Percentiles rank a stretch among this genome's conserved stretches.
These are phyloP conservation scores for Boletus rubescentipes DNA, from an alignment of 768 basidiomycete species.

Conservation along the genomic window DNA sequence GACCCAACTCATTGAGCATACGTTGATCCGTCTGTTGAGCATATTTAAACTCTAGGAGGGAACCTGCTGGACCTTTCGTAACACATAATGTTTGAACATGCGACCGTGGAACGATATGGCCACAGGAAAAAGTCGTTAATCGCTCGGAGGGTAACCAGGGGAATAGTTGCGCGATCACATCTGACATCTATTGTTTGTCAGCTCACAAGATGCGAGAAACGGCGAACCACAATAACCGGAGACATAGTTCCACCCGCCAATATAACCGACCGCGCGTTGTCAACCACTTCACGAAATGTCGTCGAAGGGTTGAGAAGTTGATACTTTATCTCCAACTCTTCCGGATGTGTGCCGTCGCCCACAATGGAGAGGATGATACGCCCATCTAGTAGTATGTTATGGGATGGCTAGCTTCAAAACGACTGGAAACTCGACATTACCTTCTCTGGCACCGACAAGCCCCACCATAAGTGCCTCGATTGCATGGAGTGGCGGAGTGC, in stretches of 20 bases:
- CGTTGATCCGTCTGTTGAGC: slow-evolving; percentile 63
- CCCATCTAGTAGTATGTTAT: slow-evolving; percentile 55
- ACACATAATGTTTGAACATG: slow-evolving; percentile 79
- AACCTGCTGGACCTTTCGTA: slow-evolving; percentile 70
- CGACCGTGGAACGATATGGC: slow-evolving; percentile 82
- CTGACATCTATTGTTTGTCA: slow-evolving; percentile 64
- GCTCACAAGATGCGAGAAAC: background rate
- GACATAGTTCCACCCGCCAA: slow-evolving; percentile 98
- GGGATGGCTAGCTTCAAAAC: background rate
- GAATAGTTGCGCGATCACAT: slow-evolving; percentile 81
- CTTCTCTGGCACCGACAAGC: slow-evolving; percentile 75
- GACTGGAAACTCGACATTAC: slow-evolving; percentile 32
- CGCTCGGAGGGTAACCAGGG: slow-evolving; percentile 56
- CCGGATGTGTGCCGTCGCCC: slow-evolving; percentile 35
- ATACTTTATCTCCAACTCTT: slow-evolving; percentile 73
- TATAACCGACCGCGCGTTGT: slow-evolving; percentile 78
- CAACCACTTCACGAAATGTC: slow-evolving; percentile 80
- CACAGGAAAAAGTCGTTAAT: slow-evolving; percentile 84
- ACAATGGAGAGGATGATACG: slow-evolving; percentile 62
- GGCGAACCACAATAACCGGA: slow-evolving; percentile 57
- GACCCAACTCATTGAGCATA: slow-evolving; percentile 81
- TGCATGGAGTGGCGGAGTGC: slow-evolving; percentile 73
- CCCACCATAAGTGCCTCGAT: slow-evolving; percentile 80
- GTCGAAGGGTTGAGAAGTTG: slow-evolving; percentile 91
- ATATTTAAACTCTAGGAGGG: slow-evolving; percentile 78